These are phyloP conservation scores for Pythium aphanidermatum DNA, from an alignment of 352 stramenopile species.

Conservation along the genomic window DNA sequence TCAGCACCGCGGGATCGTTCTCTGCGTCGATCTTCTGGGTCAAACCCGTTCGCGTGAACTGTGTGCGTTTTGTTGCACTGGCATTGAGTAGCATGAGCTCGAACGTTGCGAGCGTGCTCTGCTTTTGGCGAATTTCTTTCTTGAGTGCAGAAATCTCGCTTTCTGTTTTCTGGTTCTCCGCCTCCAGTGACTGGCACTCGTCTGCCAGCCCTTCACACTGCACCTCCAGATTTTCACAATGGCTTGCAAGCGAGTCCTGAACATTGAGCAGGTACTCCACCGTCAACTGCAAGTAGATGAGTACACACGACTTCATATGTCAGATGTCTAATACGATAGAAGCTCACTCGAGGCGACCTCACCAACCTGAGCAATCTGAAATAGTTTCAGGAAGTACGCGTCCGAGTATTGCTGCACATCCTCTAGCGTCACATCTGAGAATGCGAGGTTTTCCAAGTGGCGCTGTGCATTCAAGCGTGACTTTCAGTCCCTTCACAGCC, in stretches of 20 bases:
- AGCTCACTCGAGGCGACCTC: too few species aligned
- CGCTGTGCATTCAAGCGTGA: slow-evolving; percentile 7
- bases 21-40: slow-evolving; percentile 10
- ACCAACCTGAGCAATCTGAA: slow-evolving; percentile 78
- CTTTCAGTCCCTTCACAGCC: background rate
- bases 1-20: slow-evolving; percentile 13
- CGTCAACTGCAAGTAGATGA: slow-evolving; percentile 44
- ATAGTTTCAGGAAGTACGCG: slow-evolving; percentile 81
- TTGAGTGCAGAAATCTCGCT: slow-evolving; percentile 56
- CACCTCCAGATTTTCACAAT: slow-evolving; percentile 56
- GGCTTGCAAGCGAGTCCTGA: slow-evolving; percentile 68
- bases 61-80: slow-evolving; percentile 21
- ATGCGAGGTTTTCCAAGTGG: slow-evolving; percentile 75
- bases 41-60: background rate
- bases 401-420: slow-evolving; percentile 84
- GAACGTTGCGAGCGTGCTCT: slow-evolving; percentile 74
- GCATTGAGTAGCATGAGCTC: slow-evolving; percentile 75
- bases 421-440: slow-evolving; percentile 75
- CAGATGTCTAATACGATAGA: too few species aligned
- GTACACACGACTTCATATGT: background rate
- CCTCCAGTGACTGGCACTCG: slow-evolving; percentile 57
- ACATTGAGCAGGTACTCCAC: slow-evolving; percentile 82
- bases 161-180: slow-evolving; percentile 55
- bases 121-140: slow-evolving; percentile 73
- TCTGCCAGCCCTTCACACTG: slow-evolving; percentile 57